Evolutionary conservation across 805 yeast genomes (phyloP), one percentile per base, ranked within the genome.

Genomic region (Schizosaccharomyces japonicus): DNA sequence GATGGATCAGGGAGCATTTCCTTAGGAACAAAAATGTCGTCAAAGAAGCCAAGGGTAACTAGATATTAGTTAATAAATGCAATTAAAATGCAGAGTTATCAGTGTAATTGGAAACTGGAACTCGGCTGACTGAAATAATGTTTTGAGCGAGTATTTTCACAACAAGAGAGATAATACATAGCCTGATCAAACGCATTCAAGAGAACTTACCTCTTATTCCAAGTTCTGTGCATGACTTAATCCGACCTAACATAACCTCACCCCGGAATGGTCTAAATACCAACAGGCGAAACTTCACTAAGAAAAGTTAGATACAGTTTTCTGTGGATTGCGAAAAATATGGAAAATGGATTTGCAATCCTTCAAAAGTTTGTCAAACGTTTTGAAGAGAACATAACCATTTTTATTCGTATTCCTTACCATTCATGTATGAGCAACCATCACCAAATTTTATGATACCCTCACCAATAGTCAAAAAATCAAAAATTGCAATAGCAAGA

Each of bases 181-280:
- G 2, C 23, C 10, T 21, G 5, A 2, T 8, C 17, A 19, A 4
- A 4, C 5, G 8, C 39, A 34, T 4, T 13, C 3, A 34, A 34
- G 44, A 8, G 57, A n/a, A 47, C 11, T 60, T 57, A 17, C 67
- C 76, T 59, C 42, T 25, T 19, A 90, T 74, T 2, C 98, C 98
- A 48, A 84, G 92, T 21, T 75, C 71, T 3, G 84, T 71, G 63
- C 94, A 81, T 54, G 83, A 80, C 39, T 83, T 76, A 30, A 90
- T 82, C 87, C 93, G 83, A 1, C 98, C 98, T 0, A 84, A 77
- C 25, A 90, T 60, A 5, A 87, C 73, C 59, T 90, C 98, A 7
- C 98, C 98, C 1, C 82, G 76, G 61, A 87, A 87, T 0, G 98
- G 98, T 53, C 85, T 80, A 70, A 90, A 90, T 1, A 87, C 77